A percentile compares a stretch with the other conserved stretches of the same genome.
Evolutionary conservation across 306 rosid genomes (phyloP).

Genomic region (Calophaca sinica): DNA sequence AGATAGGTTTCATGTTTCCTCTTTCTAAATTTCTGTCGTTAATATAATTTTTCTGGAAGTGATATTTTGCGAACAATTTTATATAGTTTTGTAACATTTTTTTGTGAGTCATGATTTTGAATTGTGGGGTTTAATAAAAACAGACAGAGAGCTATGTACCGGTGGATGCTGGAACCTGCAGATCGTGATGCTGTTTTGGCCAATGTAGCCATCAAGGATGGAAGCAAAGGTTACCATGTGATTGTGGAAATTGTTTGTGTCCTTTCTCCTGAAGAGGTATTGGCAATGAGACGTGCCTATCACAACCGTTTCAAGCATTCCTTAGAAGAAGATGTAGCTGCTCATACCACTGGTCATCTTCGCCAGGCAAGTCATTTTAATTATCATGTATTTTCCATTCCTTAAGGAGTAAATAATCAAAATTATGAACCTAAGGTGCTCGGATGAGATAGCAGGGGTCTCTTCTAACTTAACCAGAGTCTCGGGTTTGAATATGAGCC

Average conservation of each 20-base stretch:
- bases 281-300: constrained; percentile 54
- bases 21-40: too few relatives aligned
- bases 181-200: constrained; percentile 88
- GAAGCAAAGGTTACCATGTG: constrained; percentile 53
- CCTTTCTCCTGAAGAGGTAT: constrained; percentile 67
- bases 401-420: neutral
- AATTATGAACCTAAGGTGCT: neutral
- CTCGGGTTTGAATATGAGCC: too few relatives aligned
- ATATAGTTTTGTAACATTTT: constrained; percentile 3
- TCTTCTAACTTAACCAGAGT: too few relatives aligned
- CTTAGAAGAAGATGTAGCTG: constrained; percentile 81
- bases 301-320: constrained; percentile 71
- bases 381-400: neutral
- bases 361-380: constrained; percentile 61
- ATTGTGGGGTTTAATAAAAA: neutral
- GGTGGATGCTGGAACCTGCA: constrained; percentile 76
- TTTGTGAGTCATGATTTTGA: neutral
- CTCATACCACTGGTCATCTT: constrained; percentile 64
- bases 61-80: neutral
- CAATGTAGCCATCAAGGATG: constrained; percentile 65
- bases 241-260: constrained; percentile 68
- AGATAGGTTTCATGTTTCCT: too few relatives aligned
- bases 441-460: too few relatives aligned
- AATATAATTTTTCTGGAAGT: too few relatives aligned
- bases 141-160: constrained; percentile 73